Percentiles rank a stretch among this genome's conserved stretches.
These are phyloP conservation scores for Torrubiellomyces zombiae DNA, from an alignment of 2,329 filamentous ascomycete species.

Conservation along the genomic window DNA sequence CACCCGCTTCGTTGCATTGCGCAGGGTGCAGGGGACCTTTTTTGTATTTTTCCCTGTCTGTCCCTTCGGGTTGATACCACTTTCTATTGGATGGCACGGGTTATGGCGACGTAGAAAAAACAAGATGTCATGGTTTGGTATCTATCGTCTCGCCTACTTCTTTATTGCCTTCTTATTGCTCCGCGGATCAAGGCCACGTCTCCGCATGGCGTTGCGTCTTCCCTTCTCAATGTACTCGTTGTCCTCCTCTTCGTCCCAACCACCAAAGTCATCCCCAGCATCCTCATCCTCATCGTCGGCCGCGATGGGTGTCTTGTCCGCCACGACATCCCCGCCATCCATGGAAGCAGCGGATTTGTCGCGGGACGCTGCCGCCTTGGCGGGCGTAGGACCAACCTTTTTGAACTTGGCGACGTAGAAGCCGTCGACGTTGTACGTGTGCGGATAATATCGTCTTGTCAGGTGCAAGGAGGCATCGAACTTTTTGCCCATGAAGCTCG, in stretches of 20 bases:
- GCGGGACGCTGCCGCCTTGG: constrained; percentile 21
- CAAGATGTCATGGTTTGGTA: constrained; percentile 1
- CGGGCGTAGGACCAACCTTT: constrained; percentile 66
- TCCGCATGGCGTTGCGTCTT: constrained; percentile 56
- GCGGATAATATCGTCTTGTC: constrained; percentile 75
- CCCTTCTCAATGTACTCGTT: constrained; percentile 53
- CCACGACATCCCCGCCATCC: constrained; percentile 23
- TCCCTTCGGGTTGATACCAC: too few species aligned
- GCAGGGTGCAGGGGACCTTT: too few species aligned
- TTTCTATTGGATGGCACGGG: constrained; percentile 1
- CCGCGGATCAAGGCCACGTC: constrained; percentile 57
- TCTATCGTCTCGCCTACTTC: constrained; percentile 7
- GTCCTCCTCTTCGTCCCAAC: constrained; percentile 61
- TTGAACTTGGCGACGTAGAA: constrained; percentile 98
- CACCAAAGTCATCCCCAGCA: constrained; percentile 43
- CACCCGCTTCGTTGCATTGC: too few species aligned
- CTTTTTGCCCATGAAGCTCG: constrained; percentile 73
- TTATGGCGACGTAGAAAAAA: too few species aligned
- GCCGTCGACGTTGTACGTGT: constrained; percentile 88
- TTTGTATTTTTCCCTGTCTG: too few species aligned
- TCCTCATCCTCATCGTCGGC: constrained; percentile 26
- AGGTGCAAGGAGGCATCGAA: constrained; percentile 76
- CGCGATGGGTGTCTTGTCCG: constrained; percentile 55
- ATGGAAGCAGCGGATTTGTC: constrained; percentile 14
- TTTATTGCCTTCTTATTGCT: constrained; percentile 22